Evolutionary conservation across 2,329 filamentous ascomycete species (phyloP).

Genomic region (Aspergillus quadrilineatus): DNA sequence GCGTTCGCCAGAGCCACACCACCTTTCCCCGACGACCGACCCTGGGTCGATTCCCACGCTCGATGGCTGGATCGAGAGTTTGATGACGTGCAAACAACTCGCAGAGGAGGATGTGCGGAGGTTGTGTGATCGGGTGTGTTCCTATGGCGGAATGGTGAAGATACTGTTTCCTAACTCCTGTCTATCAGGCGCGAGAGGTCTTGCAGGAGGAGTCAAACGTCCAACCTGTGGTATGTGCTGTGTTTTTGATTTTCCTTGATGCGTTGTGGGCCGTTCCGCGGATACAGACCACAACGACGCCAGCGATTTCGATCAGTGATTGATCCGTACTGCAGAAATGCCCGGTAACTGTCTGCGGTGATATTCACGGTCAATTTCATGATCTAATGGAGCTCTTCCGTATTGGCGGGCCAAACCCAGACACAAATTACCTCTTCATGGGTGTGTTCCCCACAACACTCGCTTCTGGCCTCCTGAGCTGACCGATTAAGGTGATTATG

Average conservation of each 20-base stretch:
- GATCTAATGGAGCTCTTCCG: conserved; percentile 99
- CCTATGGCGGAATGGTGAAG: background rate
- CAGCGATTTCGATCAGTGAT: conserved; percentile 13
- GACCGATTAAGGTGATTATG: conserved; percentile 74
- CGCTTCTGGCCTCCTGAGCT: conserved; percentile 1
- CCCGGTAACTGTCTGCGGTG: conserved; percentile 95
- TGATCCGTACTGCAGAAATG: conserved; percentile 69
- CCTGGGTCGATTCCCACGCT: conserved; percentile 87
- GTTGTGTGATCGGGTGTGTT: conserved; percentile 90
- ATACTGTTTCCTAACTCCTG: background rate
- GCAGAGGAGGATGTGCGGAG: conserved; percentile 91
- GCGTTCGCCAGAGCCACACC: conserved; percentile 75
- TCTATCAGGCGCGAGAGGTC: conserved; percentile 79
- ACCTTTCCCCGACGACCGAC: conserved; percentile 74
- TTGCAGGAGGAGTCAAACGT: conserved; percentile 98
- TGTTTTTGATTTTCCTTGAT: conserved; percentile 20
- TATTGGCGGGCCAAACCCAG: conserved; percentile 95
- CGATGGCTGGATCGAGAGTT: conserved; percentile 96
- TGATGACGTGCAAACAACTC: conserved; percentile 99
- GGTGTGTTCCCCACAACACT: conserved; percentile 55
- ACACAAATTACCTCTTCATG: conserved; percentile 99
- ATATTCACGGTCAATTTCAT: conserved; percentile 99
- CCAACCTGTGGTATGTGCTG: conserved; percentile 81
- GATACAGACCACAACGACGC: conserved; percentile 2
- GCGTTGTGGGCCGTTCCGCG: conserved; percentile 9